Percentiles rank a stretch among this genome's conserved stretches.
phyloP scores from a whole-genome alignment of 352 stramenopile species.

The Phytopythium vexans region DNA sequence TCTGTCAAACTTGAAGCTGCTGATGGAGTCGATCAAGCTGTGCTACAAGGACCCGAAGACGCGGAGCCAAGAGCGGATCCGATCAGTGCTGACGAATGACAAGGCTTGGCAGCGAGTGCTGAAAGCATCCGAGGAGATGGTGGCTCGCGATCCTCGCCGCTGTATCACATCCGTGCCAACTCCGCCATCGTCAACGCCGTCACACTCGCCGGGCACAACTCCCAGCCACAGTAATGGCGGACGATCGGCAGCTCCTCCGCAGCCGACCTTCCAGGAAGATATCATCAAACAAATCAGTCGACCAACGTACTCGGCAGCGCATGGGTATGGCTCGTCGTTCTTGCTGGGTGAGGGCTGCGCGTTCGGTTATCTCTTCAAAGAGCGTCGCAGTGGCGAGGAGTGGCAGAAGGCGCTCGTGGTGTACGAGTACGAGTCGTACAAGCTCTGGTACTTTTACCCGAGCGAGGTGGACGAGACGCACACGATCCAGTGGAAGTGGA shows the following conservation, averaged over 20 bases:
- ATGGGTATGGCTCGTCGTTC: constrained; percentile 87
- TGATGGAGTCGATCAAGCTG: constrained; percentile 76
- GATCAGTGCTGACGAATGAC: constrained; percentile 43
- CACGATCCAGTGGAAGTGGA: constrained; percentile 87
- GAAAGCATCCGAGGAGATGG: constrained; percentile 44
- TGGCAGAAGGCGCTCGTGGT: constrained; percentile 87
- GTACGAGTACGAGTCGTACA: constrained; percentile 85
- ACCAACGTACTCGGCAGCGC: constrained; percentile 76
- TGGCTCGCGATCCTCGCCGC: constrained; percentile 36
- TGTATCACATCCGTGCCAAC: constrained; percentile 58
- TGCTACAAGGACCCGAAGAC: constrained; percentile 76
- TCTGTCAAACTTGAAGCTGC: constrained; percentile 75
- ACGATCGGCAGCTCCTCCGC: constrained; percentile 24
- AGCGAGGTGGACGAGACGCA: constrained; percentile 80
- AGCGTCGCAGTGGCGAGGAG: constrained; percentile 46
- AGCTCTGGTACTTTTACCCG: constrained; percentile 89
- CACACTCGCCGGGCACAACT: constrained; percentile 12
- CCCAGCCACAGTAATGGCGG: background rate
- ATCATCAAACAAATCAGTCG: constrained; percentile 87
- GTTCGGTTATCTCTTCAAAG: constrained; percentile 85
- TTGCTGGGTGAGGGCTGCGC: constrained; percentile 77
- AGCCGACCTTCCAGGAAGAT: constrained; percentile 80
- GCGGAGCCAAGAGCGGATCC: constrained; percentile 66
- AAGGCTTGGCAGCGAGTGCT: constrained; percentile 57
- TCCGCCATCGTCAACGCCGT: constrained; percentile 22